Evolutionary conservation across 192 early-diverging fungal species (phyloP).

Genomic region (Coemansia guatemalensis): DNA sequence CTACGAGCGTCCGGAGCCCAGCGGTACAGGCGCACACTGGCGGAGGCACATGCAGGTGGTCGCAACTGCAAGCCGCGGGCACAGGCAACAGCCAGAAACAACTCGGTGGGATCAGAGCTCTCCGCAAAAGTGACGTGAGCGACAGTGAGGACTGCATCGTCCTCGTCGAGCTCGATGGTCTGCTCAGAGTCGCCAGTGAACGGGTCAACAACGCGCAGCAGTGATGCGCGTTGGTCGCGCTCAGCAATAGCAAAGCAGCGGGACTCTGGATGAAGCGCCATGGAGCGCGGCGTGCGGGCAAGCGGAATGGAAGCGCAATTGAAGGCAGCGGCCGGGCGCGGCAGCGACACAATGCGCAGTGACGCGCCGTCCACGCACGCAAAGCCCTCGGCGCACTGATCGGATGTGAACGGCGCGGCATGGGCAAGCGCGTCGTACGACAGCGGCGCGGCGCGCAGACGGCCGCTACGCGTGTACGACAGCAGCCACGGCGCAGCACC

Average conservation of each 20-base stretch:
- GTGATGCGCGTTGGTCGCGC: slow-evolving; percentile 88
- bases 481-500: slow-evolving; percentile 91
- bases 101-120: slow-evolving; percentile 44
- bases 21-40: slow-evolving; percentile 73
- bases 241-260: slow-evolving; percentile 90
- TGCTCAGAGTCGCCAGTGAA: slow-evolving; percentile 67
- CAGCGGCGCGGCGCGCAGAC: slow-evolving; percentile 78
- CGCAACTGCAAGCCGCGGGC: slow-evolving; percentile 65
- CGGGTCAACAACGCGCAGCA: slow-evolving; percentile 82
- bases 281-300: slow-evolving; percentile 83
- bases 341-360: slow-evolving; percentile 83
- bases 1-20: slow-evolving; percentile 61
- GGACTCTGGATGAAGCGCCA: slow-evolving; percentile 69
- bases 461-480: slow-evolving; percentile 72
- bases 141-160: slow-evolving; percentile 82
- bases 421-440: slow-evolving; percentile 83
- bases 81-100: slow-evolving; percentile 83
- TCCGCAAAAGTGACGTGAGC: slow-evolving; percentile 63
- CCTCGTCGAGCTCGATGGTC: slow-evolving; percentile 73
- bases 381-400: slow-evolving; percentile 85
- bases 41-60: slow-evolving; percentile 69
- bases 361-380: slow-evolving; percentile 85
- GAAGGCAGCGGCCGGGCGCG: slow-evolving; percentile 77
- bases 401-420: slow-evolving; percentile 79
- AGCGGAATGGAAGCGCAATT: slow-evolving; percentile 85